Percentiles rank a stretch among this genome's conserved stretches.
These are phyloP conservation scores for Fusarium newnesense DNA, from an alignment of 2,329 filamentous ascomycete species.

Conservation along the genomic window DNA sequence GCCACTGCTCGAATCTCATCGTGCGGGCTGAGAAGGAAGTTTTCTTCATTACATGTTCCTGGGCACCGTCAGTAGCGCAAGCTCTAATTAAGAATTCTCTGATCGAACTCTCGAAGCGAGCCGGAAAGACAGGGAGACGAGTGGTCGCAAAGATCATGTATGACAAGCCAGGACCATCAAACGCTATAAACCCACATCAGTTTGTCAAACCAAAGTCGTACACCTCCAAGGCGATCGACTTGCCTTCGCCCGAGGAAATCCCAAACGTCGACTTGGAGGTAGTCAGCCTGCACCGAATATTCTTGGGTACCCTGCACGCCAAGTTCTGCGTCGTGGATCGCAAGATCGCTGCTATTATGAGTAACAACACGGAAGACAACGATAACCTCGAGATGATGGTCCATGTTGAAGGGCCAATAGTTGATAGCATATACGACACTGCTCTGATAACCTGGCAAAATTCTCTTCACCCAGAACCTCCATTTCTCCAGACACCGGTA, in stretches of 20 bases:
- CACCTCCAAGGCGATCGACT: constrained; percentile 64
- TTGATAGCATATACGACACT: constrained; percentile 80
- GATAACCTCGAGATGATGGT: constrained; percentile 86
- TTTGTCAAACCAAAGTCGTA: constrained; percentile 68
- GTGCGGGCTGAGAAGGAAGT: constrained; percentile 78
- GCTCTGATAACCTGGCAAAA: constrained; percentile 79
- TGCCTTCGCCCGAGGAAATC: constrained; percentile 73
- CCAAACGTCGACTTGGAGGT: constrained; percentile 78
- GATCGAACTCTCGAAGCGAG: constrained; percentile 73
- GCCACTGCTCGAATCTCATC: constrained; percentile 82
- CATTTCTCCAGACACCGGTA: constrained; percentile 2
- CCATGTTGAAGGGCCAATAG: constrained; percentile 79
- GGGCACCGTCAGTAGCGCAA: constrained; percentile 76
- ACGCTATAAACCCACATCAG: constrained; percentile 73
- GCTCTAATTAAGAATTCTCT: constrained; percentile 75
- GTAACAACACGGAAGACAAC: constrained; percentile 83
- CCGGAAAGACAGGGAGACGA: constrained; percentile 64
- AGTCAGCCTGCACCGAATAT: constrained; percentile 75
- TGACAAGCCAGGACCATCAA: constrained; percentile 74
- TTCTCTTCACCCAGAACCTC: constrained; percentile 50
- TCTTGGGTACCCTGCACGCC: constrained; percentile 79
- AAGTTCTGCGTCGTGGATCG: constrained; percentile 84
- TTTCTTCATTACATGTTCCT: constrained; percentile 79
- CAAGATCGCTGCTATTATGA: constrained; percentile 75
- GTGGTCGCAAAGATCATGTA: constrained; percentile 80